Percentiles rank a stretch among this genome's conserved stretches.
Conservation (phyloP, 2,329 filamentous ascomycete genomes). For the Epichloe gansuensis region DNA sequence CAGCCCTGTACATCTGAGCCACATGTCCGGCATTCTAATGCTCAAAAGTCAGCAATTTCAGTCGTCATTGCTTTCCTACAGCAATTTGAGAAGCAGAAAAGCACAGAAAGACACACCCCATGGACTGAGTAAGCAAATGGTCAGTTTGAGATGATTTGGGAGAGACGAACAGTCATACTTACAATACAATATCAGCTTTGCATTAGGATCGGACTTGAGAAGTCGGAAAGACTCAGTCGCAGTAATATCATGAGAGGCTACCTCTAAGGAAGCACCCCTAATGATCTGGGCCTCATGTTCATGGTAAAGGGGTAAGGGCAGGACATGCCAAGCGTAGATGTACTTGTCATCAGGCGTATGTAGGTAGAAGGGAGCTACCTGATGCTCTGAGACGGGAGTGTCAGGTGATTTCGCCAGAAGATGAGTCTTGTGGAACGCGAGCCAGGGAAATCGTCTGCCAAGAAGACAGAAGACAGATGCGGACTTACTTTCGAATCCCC, state of each 20-base stretch:
- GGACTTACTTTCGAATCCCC: slow-evolving; percentile 66
- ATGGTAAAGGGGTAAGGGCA: slow-evolving; percentile 66
- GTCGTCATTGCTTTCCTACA: slow-evolving; percentile 3
- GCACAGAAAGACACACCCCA: slow-evolving; percentile 34
- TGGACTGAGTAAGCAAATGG: slow-evolving; percentile 34
- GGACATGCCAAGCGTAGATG: slow-evolving; percentile 81
- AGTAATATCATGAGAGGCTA: slow-evolving; percentile 34
- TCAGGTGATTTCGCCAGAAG: not conserved
- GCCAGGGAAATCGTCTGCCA: not conserved
- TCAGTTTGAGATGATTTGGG: not conserved
- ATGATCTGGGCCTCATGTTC: slow-evolving; percentile 54
- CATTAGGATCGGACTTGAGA: slow-evolving; percentile 48
- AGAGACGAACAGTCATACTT: slow-evolving; percentile 18
- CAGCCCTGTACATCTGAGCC: slow-evolving; percentile 62
- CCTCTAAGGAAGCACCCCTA: slow-evolving; percentile 35
- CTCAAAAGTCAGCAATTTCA: slow-evolving; percentile 17
- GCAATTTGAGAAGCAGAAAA: not conserved
- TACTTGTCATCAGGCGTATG: slow-evolving; percentile 61
- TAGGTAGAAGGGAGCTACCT: slow-evolving; percentile 77
- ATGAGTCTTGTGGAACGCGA: not conserved
- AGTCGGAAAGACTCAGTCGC: slow-evolving; percentile 46
- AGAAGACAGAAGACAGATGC: not conserved
- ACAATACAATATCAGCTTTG: slow-evolving; percentile 53
- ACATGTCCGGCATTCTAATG: slow-evolving; percentile 72
- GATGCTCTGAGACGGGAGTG: slow-evolving; percentile 46